Evolutionary conservation across 83 land plant genomes (phyloP).

Genomic region (Picea mariana): DNA sequence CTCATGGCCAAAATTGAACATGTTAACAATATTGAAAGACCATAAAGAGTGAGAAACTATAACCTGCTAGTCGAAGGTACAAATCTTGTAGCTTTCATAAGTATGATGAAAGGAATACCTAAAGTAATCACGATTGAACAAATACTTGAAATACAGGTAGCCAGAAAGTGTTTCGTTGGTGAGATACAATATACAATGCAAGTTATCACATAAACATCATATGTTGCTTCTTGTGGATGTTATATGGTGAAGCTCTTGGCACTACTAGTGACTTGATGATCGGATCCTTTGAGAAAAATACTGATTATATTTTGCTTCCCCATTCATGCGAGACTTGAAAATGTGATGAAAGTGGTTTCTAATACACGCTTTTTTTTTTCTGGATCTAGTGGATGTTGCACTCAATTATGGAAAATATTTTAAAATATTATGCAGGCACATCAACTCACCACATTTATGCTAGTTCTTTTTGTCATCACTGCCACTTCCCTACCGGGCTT

Average conservation of each 20-base stretch:
- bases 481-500: too few species aligned
- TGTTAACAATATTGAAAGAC: too few species aligned
- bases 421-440: too few species aligned
- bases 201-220: conserved; percentile 92
- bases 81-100: conserved; percentile 87
- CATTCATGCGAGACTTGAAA: conserved; percentile 71
- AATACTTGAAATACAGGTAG: conserved; percentile 94
- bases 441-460: too few species aligned
- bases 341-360: too few species aligned
- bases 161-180: conserved; percentile 72
- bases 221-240: conserved; percentile 97
- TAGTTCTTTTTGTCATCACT: too few species aligned
- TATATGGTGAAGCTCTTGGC: conserved; percentile 97
- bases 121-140: conserved; percentile 76
- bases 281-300: conserved; percentile 96
- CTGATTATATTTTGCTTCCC: conserved; percentile 93
- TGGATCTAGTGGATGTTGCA: too few species aligned
- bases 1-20: too few species aligned
- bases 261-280: conserved; percentile 96
- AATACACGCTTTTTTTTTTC: too few species aligned
- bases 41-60: too few species aligned
- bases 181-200: conserved; percentile 81
- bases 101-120: conserved; percentile 70
- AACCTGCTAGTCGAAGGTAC: conserved; percentile 28
- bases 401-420: too few species aligned